phyloP scores from a whole-genome alignment of 495 filamentous ascomycete species.

The Aspergillus mulundensis region DNA sequence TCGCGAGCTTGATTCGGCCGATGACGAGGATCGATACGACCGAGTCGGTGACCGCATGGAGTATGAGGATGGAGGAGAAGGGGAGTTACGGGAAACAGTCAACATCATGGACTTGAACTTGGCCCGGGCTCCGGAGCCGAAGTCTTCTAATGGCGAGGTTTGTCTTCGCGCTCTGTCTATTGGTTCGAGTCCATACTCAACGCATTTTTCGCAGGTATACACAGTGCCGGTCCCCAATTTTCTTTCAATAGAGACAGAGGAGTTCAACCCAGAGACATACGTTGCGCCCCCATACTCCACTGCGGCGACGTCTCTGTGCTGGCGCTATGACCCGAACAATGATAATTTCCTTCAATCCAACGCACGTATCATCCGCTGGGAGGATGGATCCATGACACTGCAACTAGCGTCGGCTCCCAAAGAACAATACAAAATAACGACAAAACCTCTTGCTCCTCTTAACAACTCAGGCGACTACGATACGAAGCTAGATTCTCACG shows the following conservation, averaged over 20 bases:
- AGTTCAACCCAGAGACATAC: conserved; percentile 71
- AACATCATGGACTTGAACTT: conserved; percentile 57
- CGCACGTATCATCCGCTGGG: conserved; percentile 73
- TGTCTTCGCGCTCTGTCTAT: not conserved
- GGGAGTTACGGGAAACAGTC: conserved; percentile 48
- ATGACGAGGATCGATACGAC: conserved; percentile 59
- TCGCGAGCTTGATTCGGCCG: conserved; percentile 76
- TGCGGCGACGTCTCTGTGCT: conserved; percentile 65
- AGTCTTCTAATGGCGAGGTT: conserved; percentile 64
- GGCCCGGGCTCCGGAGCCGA: conserved; percentile 65
- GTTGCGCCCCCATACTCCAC: conserved; percentile 61
- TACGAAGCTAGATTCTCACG: conserved; percentile 69
- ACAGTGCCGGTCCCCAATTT: conserved; percentile 76
- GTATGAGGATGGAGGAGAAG: conserved; percentile 39
- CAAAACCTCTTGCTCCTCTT: conserved; percentile 70
- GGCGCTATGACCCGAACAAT: conserved; percentile 63
- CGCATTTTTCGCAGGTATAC: conserved; percentile 55
- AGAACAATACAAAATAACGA: conserved; percentile 74
- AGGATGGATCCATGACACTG: conserved; percentile 78
- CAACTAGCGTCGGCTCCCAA: conserved; percentile 66
- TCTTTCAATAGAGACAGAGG: conserved; percentile 67
- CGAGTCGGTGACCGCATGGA: conserved; percentile 44
- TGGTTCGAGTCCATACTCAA: not conserved
- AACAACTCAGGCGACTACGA: conserved; percentile 59
- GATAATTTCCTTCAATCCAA: conserved; percentile 64